Conservation (phyloP, 2,329 filamentous ascomycete genomes). For the Sphaerulina populicola region DNA sequence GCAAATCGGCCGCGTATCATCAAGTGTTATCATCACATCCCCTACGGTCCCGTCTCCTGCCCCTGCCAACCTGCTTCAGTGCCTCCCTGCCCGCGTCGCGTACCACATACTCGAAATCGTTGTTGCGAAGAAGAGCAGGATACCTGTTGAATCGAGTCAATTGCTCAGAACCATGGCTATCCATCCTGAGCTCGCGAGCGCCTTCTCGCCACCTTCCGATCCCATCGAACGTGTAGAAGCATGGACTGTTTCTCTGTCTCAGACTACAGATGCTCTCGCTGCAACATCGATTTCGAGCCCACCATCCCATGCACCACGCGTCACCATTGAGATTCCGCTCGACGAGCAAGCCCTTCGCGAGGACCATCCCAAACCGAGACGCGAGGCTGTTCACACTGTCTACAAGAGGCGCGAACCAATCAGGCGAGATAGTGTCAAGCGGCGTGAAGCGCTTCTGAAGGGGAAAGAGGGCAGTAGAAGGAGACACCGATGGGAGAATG, state of each 20-base stretch:
- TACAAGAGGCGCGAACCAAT: conserved; percentile 48
- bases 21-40: no score
- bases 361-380: conserved; percentile 16
- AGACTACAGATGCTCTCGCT: conserved; percentile 38
- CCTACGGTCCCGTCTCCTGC: no score
- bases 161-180: conserved; percentile 17
- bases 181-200: conserved; percentile 12
- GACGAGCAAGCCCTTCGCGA: conserved; percentile 46
- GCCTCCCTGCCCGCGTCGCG: no score
- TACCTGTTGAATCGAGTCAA: background rate
- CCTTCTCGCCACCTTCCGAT: conserved; percentile 13
- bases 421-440: conserved; percentile 53
- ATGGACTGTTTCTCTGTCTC: conserved; percentile 42
- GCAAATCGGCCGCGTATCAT: no score
- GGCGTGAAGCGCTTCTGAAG: conserved; percentile 69
- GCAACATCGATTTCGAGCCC: conserved; percentile 35
- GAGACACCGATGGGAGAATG: conserved; percentile 90
- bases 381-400: conserved; percentile 30
- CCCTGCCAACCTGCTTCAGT: no score
- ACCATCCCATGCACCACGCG: conserved; percentile 31
- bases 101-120: background rate
- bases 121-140: background rate
- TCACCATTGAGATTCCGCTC: conserved; percentile 65
- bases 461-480: conserved; percentile 85
- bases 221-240: conserved; percentile 36